Conservation (phyloP, 306 rosid species). For the Rosa lucieae region DNA sequence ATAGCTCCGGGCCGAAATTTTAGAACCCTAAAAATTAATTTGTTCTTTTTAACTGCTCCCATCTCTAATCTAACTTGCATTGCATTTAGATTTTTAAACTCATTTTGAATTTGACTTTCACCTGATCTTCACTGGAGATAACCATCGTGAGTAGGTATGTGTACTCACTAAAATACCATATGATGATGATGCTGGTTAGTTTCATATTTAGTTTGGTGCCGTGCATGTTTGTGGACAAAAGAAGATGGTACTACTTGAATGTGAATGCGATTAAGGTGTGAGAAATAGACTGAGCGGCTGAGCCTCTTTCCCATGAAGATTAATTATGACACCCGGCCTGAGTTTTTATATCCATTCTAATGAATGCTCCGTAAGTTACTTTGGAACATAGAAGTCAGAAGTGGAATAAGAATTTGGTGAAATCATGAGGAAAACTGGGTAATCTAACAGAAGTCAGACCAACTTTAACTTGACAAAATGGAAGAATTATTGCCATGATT, state of each 20-base stretch:
- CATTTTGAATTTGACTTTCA: too few relatives aligned
- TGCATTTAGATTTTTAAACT: not conserved
- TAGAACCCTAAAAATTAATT: too few relatives aligned
- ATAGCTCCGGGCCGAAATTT: too few relatives aligned
- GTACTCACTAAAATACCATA: too few relatives aligned
- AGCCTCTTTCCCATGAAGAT: constrained; percentile 2
- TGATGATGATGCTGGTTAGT: too few relatives aligned
- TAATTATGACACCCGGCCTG: not conserved
- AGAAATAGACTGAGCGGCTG: not conserved
- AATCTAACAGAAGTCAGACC: not conserved
- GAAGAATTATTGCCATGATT: constrained; percentile 10
- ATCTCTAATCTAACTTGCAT: not conserved
- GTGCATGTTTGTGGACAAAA: not conserved
- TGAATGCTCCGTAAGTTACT: not conserved
- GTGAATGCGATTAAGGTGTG: not conserved
- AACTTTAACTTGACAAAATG: constrained; percentile 11
- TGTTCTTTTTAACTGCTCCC: too few relatives aligned
- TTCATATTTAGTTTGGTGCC: too few relatives aligned
- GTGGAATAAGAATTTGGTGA: not conserved
- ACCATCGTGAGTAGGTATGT: not conserved
- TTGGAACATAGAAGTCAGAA: constrained; percentile 3
- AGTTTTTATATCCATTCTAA: not conserved
- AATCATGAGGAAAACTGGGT: not conserved
- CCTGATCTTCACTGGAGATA: not conserved
- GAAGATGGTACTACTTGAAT: not conserved